Conservation (phyloP, 345 rosid genomes). For the Ceriops tagal region DNA sequence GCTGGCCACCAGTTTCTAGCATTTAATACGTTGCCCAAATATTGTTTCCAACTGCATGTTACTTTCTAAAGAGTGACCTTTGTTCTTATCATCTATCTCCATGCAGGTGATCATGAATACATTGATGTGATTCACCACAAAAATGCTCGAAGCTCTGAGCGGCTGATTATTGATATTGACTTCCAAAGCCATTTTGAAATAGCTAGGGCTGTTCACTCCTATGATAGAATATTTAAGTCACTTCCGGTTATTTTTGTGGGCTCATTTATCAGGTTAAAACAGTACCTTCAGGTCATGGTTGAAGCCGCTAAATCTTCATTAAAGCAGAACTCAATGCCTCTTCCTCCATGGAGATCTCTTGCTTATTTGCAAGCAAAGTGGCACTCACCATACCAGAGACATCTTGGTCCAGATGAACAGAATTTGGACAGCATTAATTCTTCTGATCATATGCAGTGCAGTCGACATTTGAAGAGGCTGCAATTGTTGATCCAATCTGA, state of each 20-base stretch:
- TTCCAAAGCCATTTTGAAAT: slow-evolving; percentile 91
- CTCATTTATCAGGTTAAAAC: slow-evolving; percentile 51
- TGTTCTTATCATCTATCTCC: not conserved
- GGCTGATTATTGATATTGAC: slow-evolving; percentile 79
- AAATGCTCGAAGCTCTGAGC: slow-evolving; percentile 48
- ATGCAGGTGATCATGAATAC: slow-evolving; percentile 85
- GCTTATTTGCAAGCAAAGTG: slow-evolving; percentile 84
- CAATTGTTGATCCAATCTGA: slow-evolving; percentile 57
- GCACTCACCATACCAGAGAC: slow-evolving; percentile 63
- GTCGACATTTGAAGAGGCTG: slow-evolving; percentile 61
- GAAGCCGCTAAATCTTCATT: slow-evolving; percentile 79
- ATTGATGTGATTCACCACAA: slow-evolving; percentile 58
- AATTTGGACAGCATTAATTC: slow-evolving; percentile 23
- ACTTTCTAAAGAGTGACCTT: not conserved
- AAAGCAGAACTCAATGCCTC: slow-evolving; percentile 89
- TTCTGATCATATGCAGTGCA: slow-evolving; percentile 52
- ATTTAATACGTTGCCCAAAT: not conserved
- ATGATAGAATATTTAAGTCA: slow-evolving; percentile 61
- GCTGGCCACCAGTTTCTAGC: too few species aligned
- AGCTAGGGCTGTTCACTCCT: slow-evolving; percentile 87
- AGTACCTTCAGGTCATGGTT: slow-evolving; percentile 81
- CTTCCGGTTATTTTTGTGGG: slow-evolving; percentile 84
- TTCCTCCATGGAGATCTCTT: slow-evolving; percentile 96
- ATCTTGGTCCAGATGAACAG: slow-evolving; percentile 37
- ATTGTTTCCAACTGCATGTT: not conserved